Evolutionary conservation across 1,284 basidiomycete genomes (phyloP).

Genomic region (Moesziomyces sp.): DNA sequence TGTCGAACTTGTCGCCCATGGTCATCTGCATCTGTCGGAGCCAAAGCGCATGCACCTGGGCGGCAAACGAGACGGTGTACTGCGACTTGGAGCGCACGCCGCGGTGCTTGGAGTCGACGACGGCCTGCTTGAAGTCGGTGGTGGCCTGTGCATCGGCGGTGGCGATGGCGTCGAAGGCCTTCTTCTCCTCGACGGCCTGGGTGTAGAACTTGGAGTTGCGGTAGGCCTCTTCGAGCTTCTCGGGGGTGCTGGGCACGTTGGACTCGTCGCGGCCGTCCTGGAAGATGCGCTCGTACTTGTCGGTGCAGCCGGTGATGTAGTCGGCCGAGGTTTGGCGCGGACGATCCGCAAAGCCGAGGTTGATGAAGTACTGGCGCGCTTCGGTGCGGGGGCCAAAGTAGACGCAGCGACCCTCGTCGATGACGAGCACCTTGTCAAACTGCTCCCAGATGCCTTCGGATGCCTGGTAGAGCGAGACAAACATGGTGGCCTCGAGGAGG

Average conservation of each 20-base stretch:
- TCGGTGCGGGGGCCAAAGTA: slow-evolving; percentile 62
- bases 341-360: slow-evolving; percentile 68
- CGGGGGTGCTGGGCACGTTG: slow-evolving; percentile 79
- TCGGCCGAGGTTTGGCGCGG: slow-evolving; percentile 76
- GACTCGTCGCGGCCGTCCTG: slow-evolving; percentile 75
- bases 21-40: slow-evolving; percentile 81
- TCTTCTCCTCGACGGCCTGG: slow-evolving; percentile 71
- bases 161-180: slow-evolving; percentile 77
- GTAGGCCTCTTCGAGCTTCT: slow-evolving; percentile 79
- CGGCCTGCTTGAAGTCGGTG: slow-evolving; percentile 77
- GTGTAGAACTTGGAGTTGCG: slow-evolving; percentile 72
- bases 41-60: slow-evolving; percentile 72
- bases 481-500: slow-evolving; percentile 78
- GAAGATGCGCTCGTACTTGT: slow-evolving; percentile 70
- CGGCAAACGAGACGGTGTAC: slow-evolving; percentile 79
- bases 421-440: slow-evolving; percentile 71
- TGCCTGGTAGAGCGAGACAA: slow-evolving; percentile 82
- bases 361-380: slow-evolving; percentile 58
- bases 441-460: slow-evolving; percentile 70
- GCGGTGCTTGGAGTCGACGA: slow-evolving; percentile 81
- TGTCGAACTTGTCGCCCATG: slow-evolving; percentile 83
- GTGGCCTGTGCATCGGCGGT: slow-evolving; percentile 74
- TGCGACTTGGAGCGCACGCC: slow-evolving; percentile 85
- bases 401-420: slow-evolving; percentile 62
- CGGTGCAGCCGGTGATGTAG: slow-evolving; percentile 60